These are phyloP conservation scores for Pseudohalonectria lignicola DNA, from an alignment of 2,329 filamentous ascomycete species.

Conservation along the genomic window DNA sequence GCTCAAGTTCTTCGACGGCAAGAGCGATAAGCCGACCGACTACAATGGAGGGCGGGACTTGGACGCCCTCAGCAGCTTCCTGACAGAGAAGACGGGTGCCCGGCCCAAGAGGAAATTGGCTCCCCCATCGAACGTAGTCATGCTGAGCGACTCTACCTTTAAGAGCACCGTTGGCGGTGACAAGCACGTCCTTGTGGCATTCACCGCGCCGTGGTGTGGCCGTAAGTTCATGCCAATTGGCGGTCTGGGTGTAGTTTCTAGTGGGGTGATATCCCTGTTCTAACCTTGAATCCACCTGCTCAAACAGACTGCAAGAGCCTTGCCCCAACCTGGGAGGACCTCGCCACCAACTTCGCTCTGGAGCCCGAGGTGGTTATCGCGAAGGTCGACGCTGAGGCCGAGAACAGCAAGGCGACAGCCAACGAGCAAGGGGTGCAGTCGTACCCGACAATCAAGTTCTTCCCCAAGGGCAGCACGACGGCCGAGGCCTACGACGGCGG, in stretches of 20 bases:
- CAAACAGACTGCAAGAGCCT: constrained; percentile 98
- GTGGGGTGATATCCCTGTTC: background rate
- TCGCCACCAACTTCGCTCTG: constrained; percentile 66
- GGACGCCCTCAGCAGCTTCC: constrained; percentile 71
- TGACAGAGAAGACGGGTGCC: constrained; percentile 77
- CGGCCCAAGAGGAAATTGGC: constrained; percentile 68
- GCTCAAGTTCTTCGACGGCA: constrained; percentile 95
- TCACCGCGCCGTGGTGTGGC: constrained; percentile 97
- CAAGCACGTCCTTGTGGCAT: constrained; percentile 87
- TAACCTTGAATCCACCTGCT: too few species aligned
- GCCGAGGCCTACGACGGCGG: constrained; percentile 61
- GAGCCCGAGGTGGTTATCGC: constrained; percentile 77
- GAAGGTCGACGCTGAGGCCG: constrained; percentile 89
- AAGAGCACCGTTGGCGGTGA: constrained; percentile 67
- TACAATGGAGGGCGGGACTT: constrained; percentile 83
- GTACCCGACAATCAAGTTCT: constrained; percentile 98
- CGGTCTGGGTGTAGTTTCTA: too few species aligned
- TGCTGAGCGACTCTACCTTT: constrained; percentile 74
- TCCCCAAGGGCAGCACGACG: constrained; percentile 72
- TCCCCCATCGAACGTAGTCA: constrained; percentile 63
- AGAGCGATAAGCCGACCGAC: constrained; percentile 73
- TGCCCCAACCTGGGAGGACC: constrained; percentile 78
- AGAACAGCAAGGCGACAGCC: constrained; percentile 71
- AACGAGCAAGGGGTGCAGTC: constrained; percentile 66
- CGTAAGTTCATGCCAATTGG: too few species aligned